Evolutionary conservation across 2,329 filamentous ascomycete species (phyloP).

Genomic region (Rutstroemia sydowiana): DNA sequence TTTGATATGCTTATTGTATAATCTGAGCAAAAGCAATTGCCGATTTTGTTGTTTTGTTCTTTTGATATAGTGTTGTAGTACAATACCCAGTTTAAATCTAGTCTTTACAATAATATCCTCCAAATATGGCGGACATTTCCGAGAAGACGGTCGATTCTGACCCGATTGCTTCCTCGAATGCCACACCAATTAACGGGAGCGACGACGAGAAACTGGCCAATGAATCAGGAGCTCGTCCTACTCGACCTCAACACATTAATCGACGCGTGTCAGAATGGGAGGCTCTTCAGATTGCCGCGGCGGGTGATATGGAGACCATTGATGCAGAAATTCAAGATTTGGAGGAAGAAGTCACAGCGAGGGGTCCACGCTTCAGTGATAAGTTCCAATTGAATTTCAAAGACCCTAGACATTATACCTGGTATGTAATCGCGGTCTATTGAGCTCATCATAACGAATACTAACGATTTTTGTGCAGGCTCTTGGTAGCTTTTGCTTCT

Average conservation of each 20-base stretch:
- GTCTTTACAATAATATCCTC: not conserved
- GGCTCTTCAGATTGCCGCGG: slow-evolving; percentile 27
- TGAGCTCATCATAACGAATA: not conserved
- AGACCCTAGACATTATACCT: slow-evolving; percentile 57
- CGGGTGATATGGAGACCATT: slow-evolving; percentile 26
- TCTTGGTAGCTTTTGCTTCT: slow-evolving; percentile 51
- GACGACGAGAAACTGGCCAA: not conserved
- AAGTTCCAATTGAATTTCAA: slow-evolving; percentile 50
- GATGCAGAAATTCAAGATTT: slow-evolving; percentile 30
- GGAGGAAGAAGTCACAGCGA: slow-evolving; percentile 25
- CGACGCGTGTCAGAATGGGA: slow-evolving; percentile 25
- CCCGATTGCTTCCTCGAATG: not conserved
- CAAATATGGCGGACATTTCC: slow-evolving; percentile 1
- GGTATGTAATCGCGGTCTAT: slow-evolving; percentile 6
- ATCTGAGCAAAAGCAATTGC: too few species aligned
- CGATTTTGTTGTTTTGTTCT: too few species aligned
- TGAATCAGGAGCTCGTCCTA: not conserved
- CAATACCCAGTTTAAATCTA: not conserved
- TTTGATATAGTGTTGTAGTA: too few species aligned
- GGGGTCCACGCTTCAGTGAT: slow-evolving; percentile 21
- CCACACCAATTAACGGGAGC: not conserved
- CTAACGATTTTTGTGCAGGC: slow-evolving; percentile 3
- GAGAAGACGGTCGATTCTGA: not conserved
- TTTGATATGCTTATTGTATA: too few species aligned
- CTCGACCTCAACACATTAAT: slow-evolving; percentile 1